Evolutionary conservation across 2,329 filamentous ascomycete species (phyloP).

Genomic region (Blumeriella jaapii): DNA sequence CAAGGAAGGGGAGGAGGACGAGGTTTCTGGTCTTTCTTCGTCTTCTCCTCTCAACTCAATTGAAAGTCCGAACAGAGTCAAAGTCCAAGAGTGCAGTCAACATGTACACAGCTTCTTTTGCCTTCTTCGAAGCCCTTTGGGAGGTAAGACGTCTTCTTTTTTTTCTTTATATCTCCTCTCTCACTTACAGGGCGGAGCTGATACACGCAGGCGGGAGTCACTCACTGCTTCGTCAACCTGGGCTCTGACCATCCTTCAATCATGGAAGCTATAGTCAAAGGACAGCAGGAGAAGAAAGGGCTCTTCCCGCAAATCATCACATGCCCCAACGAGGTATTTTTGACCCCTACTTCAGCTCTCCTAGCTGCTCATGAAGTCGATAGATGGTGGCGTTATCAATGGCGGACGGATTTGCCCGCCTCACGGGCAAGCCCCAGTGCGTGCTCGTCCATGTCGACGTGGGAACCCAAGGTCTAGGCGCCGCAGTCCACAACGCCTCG

Average conservation of each 20-base stretch:
- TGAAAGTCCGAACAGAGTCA: background rate
- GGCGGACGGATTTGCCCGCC: conserved; percentile 62
- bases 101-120: conserved; percentile 8
- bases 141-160: conserved; percentile 37
- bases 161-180: too few species aligned
- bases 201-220: conserved; percentile 33
- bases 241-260: conserved; percentile 55
- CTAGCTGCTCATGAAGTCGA: conserved; percentile 8
- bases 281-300: conserved; percentile 51
- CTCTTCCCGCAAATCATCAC: conserved; percentile 58
- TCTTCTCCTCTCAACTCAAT: too few species aligned
- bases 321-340: conserved; percentile 54
- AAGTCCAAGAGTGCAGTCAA: background rate
- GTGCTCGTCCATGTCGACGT: conserved; percentile 61
- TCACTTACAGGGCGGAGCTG: background rate
- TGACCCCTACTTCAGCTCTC: background rate
- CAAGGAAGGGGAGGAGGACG: too few species aligned
- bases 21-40: too few species aligned
- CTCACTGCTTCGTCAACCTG: conserved; percentile 47
- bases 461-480: conserved; percentile 56
- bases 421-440: conserved; percentile 55
- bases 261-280: conserved; percentile 62
- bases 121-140: conserved; percentile 64
- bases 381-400: conserved; percentile 66
- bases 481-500: conserved; percentile 62